Percentiles rank a stretch among this genome's conserved stretches.
phyloP scores from a whole-genome alignment of 2,329 filamentous ascomycete species.

The Dothideomycetes sp. region DNA sequence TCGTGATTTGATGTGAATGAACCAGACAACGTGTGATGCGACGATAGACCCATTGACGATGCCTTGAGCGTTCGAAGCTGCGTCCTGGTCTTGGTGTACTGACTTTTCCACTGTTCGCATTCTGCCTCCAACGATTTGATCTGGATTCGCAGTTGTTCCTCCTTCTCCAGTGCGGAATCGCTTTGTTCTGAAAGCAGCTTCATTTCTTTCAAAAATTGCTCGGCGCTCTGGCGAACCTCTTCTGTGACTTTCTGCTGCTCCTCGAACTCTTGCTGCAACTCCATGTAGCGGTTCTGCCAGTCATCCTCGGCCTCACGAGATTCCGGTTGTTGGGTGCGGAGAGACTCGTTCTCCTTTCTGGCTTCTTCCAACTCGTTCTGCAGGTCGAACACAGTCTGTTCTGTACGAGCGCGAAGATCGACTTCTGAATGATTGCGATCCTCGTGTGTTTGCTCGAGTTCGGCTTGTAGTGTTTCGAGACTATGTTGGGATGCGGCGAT shows the following conservation, averaged over 20 bases:
- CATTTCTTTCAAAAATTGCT: constrained; percentile 83
- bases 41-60: constrained; percentile 67
- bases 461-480: constrained; percentile 12
- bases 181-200: constrained; percentile 72
- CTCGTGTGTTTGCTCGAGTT: constrained; percentile 52
- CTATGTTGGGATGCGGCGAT: constrained; percentile 16
- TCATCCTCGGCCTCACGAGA: constrained; percentile 18
- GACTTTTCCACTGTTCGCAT: constrained; percentile 79
- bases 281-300: constrained; percentile 31
- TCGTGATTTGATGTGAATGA: constrained; percentile 41
- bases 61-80: constrained; percentile 74
- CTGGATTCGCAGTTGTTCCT: constrained; percentile 66
- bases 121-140: constrained; percentile 72
- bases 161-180: constrained; percentile 67
- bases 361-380: constrained; percentile 14
- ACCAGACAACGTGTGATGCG: constrained; percentile 25
- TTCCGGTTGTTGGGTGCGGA: constrained; percentile 27
- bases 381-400: constrained; percentile 14
- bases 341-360: constrained; percentile 20
- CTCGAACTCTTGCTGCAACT: constrained; percentile 48
- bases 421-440: constrained; percentile 15
- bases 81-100: constrained; percentile 80
- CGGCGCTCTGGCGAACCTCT: constrained; percentile 76
- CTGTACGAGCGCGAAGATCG: constrained; percentile 14
- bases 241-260: constrained; percentile 78